These are phyloP conservation scores for Nicotiana attenuata DNA, from an alignment of 257 asterid species.

Conservation along the genomic window DNA sequence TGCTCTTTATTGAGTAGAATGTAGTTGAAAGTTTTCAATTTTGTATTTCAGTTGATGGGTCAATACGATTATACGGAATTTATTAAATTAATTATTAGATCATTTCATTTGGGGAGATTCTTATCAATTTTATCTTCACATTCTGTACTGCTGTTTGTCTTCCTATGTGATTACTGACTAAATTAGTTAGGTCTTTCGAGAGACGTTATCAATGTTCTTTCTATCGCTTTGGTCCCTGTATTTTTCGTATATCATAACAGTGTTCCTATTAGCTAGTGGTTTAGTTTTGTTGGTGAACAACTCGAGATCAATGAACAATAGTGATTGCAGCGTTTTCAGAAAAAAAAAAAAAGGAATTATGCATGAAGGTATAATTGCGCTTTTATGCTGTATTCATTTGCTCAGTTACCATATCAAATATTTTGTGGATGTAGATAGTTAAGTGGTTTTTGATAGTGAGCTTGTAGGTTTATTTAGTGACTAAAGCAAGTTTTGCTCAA, in stretches of 20 bases:
- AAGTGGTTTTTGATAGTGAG: background rate
- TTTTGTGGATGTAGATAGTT: background rate
- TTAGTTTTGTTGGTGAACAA: background rate
- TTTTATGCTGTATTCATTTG: background rate
- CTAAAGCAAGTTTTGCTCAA: background rate
- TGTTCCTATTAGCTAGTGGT: background rate
- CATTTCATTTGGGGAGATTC: background rate
- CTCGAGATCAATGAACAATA: background rate
- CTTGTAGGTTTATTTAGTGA: background rate
- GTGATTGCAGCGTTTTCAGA: background rate
- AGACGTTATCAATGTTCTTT: background rate
- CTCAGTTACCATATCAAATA: background rate
- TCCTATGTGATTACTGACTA: background rate
- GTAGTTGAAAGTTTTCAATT: background rate
- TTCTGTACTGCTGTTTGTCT: background rate
- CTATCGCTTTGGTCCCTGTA: background rate
- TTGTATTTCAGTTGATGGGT: background rate
- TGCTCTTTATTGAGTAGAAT: background rate
- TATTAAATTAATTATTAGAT: background rate
- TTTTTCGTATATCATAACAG: background rate
- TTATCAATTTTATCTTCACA: background rate
- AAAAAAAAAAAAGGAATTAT: background rate
- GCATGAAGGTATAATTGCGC: background rate
- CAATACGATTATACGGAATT: background rate
- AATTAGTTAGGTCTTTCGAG: background rate